Evolutionary conservation across 371 early-diverging fungal genomes (phyloP).

Genomic region (Haplosporangium sp.): DNA sequence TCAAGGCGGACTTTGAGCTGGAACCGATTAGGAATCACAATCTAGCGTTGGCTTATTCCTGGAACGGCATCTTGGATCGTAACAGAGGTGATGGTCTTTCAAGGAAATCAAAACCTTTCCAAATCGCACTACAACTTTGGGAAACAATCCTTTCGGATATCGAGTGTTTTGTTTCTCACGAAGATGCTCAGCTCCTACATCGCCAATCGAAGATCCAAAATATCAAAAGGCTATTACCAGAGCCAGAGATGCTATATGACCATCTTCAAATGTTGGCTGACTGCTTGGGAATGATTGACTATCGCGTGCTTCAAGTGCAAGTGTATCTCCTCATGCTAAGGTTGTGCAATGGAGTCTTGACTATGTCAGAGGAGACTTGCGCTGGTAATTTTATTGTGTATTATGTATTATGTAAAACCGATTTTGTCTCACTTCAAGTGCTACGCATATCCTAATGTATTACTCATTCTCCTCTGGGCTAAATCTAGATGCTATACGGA

Average conservation of each 20-base stretch:
- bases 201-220: conserved; percentile 9
- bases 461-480: neutral
- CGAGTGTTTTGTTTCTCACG: conserved; percentile 45
- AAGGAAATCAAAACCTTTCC: conserved; percentile 57
- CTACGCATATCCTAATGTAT: neutral
- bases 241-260: conserved; percentile 36
- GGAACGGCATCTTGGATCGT: conserved; percentile 65
- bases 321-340: conserved; percentile 40
- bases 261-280: conserved; percentile 54
- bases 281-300: conserved; percentile 46
- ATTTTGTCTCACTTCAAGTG: neutral
- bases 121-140: conserved; percentile 69
- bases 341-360: conserved; percentile 41
- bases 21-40: conserved; percentile 63
- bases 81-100: conserved; percentile 8
- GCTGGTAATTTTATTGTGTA: conserved; percentile 15
- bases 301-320: conserved; percentile 48
- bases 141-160: conserved; percentile 57
- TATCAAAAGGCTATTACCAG: conserved; percentile 14
- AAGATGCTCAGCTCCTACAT: neutral
- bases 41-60: conserved; percentile 68
- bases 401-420: too few species aligned
- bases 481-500: conserved; percentile 61
- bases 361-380: conserved; percentile 20
- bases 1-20: conserved; percentile 58